Evolutionary conservation across 2,329 filamentous ascomycete species (phyloP).

Genomic region (Aureobasidium zeae): DNA sequence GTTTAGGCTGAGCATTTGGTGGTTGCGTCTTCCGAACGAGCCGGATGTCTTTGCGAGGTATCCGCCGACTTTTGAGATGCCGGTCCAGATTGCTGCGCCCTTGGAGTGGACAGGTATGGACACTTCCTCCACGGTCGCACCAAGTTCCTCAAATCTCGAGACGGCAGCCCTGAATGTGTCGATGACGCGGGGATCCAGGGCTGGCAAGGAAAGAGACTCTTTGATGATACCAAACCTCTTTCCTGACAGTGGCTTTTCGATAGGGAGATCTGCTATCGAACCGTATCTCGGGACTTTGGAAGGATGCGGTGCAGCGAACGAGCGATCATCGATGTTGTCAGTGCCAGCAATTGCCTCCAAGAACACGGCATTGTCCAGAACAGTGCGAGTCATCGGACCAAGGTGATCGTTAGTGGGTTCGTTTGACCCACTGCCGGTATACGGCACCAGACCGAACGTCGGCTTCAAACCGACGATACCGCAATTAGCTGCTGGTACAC

Average conservation of each 20-base stretch:
- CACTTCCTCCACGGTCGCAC: slow-evolving; percentile 43
- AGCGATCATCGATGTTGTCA: slow-evolving; percentile 36
- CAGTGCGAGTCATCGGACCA: slow-evolving; percentile 34
- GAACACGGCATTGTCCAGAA: slow-evolving; percentile 34
- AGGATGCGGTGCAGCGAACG: slow-evolving; percentile 28
- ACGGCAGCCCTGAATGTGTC: slow-evolving; percentile 36
- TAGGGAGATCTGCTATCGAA: slow-evolving; percentile 17
- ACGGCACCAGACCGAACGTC: slow-evolving; percentile 36
- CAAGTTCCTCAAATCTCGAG: slow-evolving; percentile 35
- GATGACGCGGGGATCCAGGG: slow-evolving; percentile 34
- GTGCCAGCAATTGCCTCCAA: slow-evolving; percentile 36
- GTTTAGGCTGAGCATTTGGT: slow-evolving; percentile 45
- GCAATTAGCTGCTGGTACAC: slow-evolving; percentile 21
- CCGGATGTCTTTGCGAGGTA: slow-evolving; percentile 36
- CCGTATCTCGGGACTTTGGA: slow-evolving; percentile 25
- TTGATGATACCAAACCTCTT: slow-evolving; percentile 27
- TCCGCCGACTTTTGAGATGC: slow-evolving; percentile 33
- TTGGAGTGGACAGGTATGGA: slow-evolving; percentile 43
- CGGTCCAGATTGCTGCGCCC: slow-evolving; percentile 44
- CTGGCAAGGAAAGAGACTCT: slow-evolving; percentile 24
- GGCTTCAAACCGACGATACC: slow-evolving; percentile 31
- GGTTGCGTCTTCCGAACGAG: slow-evolving; percentile 38
- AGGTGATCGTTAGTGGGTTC: slow-evolving; percentile 39
- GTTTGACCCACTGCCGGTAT: slow-evolving; percentile 35
- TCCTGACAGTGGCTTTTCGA: slow-evolving; percentile 23